phyloP scores from a whole-genome alignment of 2,329 filamentous ascomycete species.

The Fusarium tanahbumbuense region DNA sequence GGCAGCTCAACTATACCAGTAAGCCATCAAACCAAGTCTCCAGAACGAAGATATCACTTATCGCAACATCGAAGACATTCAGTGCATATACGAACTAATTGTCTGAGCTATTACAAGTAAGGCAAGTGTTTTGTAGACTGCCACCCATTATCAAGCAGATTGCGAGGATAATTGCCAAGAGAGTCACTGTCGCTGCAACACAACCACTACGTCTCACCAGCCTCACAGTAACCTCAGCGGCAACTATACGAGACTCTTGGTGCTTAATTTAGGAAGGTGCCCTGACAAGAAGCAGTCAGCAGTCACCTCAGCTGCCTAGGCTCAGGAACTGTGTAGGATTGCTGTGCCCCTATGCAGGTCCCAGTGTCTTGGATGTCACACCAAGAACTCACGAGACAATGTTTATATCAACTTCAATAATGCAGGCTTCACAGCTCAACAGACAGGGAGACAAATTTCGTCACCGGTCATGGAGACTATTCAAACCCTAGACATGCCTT shows the following conservation, averaged over 20 bases:
- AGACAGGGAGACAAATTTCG: neutral
- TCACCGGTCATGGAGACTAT: neutral
- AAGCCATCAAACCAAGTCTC: neutral
- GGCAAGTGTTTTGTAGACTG: neutral
- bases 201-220: neutral
- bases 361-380: neutral
- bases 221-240: neutral
- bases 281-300: neutral
- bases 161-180: neutral
- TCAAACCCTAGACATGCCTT: constrained; percentile 4
- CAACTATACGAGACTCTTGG: neutral
- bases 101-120: neutral
- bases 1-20: neutral
- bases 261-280: constrained; percentile 1
- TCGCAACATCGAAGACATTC: neutral
- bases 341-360: neutral
- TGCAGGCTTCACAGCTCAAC: neutral
- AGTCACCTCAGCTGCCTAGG: neutral
- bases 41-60: neutral
- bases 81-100: neutral
- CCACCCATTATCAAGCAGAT: neutral
- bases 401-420: neutral
- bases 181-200: neutral
- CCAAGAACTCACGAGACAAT: neutral
- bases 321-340: neutral